Base-by-base conservation (phyloP, 257 asterid species). In the Solanum bukasovii region DNA sequence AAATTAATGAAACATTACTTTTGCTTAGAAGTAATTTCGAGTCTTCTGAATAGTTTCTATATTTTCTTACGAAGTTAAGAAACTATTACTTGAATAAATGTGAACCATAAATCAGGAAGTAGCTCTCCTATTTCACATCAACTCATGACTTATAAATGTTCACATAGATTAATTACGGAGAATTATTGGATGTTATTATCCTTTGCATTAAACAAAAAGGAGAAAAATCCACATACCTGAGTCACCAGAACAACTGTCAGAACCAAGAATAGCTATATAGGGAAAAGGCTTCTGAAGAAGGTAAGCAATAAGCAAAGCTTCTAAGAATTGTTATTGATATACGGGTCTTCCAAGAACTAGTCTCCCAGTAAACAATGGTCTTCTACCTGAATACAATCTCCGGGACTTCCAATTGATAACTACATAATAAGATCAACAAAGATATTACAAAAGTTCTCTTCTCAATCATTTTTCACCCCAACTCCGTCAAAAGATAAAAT, bases 321-420 rank as follows among this genome's bases (percentile, higher is more conserved):
- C 96, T 94, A 9, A 96, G 89, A 85, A 96, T 98, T 97, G 94
- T 96, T 84, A 94, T 90, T 2, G 98, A 95, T 16, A 95, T 93
- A 7, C 94, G 90, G 21, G 98, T 96, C 91, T 96, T 96, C 13
- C 97, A 98, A 1, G 96, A 91, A 67, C 99, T 98, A 3, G 98
- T 96, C 85, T 95, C 99, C 21, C 95, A 86, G 93, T 83, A 95
- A 75, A 93, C 96, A 83, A 95, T 88, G 1, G 99, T 96, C 88
- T 95, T 95, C 87, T 91, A 92, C 88, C 88, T 87, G 40, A 95
- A 71, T 25, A 97, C 96, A 61, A 31, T 90, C 87, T 94, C 98
- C 87, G 95, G 87, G 7, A 97, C 99, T 86, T 95, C 99, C 89
- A 95, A 83, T 86, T 95, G 97, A 91, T 96, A 94, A 87, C 99